Evolutionary conservation across 805 yeast species (phyloP).

Genomic region (Debaryomyces maramus): DNA sequence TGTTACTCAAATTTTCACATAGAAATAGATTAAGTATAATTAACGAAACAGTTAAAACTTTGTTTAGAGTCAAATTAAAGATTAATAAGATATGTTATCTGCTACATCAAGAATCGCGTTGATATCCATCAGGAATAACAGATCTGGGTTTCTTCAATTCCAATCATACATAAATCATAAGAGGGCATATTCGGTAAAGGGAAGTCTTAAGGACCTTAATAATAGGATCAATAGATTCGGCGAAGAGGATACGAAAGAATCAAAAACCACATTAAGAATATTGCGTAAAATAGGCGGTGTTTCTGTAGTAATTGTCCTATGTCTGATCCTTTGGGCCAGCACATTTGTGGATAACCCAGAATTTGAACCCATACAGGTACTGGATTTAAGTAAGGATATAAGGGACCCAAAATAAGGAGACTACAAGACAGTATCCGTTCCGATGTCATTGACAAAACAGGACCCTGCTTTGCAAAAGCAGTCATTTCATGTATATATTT

Average conservation of each 20-base stretch:
- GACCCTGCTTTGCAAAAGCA: no score
- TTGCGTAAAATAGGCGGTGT: slow-evolving; percentile 24
- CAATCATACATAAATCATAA: neutral
- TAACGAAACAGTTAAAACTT: no score
- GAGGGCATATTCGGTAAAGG: slow-evolving; percentile 14
- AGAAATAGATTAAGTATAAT: neutral
- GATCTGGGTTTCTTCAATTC: neutral
- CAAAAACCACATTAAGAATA: slow-evolving; percentile 25
- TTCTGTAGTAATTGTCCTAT: slow-evolving; percentile 27
- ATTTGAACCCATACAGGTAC: slow-evolving; percentile 7
- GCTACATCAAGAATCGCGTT: slow-evolving; percentile 2
- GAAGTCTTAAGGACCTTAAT: slow-evolving; percentile 22
- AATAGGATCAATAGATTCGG: slow-evolving; percentile 29
- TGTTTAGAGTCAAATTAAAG: no score
- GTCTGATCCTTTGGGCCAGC: slow-evolving; percentile 30
- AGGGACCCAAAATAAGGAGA: no score
- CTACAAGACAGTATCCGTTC: no score
- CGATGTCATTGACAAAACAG: no score
- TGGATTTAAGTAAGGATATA: slow-evolving; percentile 24
- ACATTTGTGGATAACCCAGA: slow-evolving; percentile 14
- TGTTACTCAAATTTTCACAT: neutral
- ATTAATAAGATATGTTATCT: neutral
- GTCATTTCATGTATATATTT: no score
- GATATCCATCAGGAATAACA: slow-evolving; percentile 3
- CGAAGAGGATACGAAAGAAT: slow-evolving; percentile 31